A percentile compares a stretch with the other conserved stretches of the same genome.
Evolutionary conservation across 2,329 filamentous ascomycete species (phyloP).

Genomic region (Taxawa tesnikishii): DNA sequence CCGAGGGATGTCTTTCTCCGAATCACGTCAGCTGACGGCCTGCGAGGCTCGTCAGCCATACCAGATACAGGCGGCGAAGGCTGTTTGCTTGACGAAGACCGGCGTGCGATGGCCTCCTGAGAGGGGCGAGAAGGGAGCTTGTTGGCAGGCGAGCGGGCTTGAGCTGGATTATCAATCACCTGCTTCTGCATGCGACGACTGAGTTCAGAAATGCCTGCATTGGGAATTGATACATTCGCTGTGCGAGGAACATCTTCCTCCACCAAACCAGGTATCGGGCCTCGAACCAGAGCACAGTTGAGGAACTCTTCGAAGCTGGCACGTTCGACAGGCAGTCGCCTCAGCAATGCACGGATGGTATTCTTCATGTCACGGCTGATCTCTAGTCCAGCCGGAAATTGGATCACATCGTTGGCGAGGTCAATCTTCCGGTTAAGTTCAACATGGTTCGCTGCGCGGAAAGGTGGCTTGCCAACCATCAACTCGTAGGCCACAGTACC

Average conservation of each 20-base stretch:
- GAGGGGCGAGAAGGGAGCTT: background rate
- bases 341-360: constrained; percentile 69
- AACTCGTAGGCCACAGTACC: constrained; percentile 94
- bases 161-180: constrained; percentile 14
- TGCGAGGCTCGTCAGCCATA: background rate
- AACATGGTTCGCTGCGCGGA: constrained; percentile 86
- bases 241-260: constrained; percentile 41
- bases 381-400: constrained; percentile 58
- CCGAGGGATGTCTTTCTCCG: constrained; percentile 1
- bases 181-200: constrained; percentile 18
- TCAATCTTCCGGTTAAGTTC: constrained; percentile 89
- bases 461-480: constrained; percentile 81
- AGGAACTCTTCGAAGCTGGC: constrained; percentile 84
- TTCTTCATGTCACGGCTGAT: constrained; percentile 67
- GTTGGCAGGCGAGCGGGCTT: constrained; percentile 1
- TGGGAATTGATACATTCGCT: constrained; percentile 12
- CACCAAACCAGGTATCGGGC: constrained; percentile 67
- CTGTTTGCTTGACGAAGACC: background rate
- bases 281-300: constrained; percentile 56
- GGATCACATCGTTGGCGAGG: constrained; percentile 72
- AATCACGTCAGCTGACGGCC: constrained; percentile 1
- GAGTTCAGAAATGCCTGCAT: constrained; percentile 15
- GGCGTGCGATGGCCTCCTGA: background rate
- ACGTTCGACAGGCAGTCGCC: constrained; percentile 73
- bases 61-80: background rate